Evolutionary conservation across 1,284 basidiomycete genomes (phyloP), one percentile per base, ranked within the genome.

Genomic region (Austroboletus novae-zelandiae): DNA sequence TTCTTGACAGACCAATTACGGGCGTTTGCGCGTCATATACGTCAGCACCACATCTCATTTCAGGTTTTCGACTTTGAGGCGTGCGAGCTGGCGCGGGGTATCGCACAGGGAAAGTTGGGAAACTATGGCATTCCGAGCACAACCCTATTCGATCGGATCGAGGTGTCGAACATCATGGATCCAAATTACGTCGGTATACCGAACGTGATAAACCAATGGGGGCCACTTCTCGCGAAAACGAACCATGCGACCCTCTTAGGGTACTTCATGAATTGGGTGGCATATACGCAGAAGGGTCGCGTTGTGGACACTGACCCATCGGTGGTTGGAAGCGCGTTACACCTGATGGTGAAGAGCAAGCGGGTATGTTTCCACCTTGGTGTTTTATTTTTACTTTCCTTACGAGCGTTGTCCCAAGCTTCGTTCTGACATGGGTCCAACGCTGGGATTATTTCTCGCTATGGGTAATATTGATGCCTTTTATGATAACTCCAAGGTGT

Each of bases 251-350:
- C 71, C 1, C 58, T 77, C 11, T 53, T 74, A 6, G 74, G 71
- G n/a, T 72, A 74, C 45, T 77, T 73, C 45, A 74, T 76, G 74
- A 77, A 78, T 47, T 77, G 76, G 75, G 50, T 58, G 20, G 48
- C 48, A 10, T 55, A 61, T 32, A 34, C 59, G 14, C 49, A 59
- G 18, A 58, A 58, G 9, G 55, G 43, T 10, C 23, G 47, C 17
- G 47, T 53, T 39, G 20, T 10, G 25, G 34, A 59, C 1, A 36
- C 54, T 35, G 61, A 48, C 1, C 48, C 4, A 1, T 43, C 32
- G 8, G 47, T 9, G 3, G 5, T 51, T 4, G 37, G 10, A 17
- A 30, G 29, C 0, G 6, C 52, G 17, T 1, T 68, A 13, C 46
- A 34, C 3, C 40, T 23, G 39, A 51, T 68, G 54, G 27, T 0